Base-by-base conservation (phyloP, 2,329 filamentous ascomycete species). In the Fusarium lyarnte region DNA sequence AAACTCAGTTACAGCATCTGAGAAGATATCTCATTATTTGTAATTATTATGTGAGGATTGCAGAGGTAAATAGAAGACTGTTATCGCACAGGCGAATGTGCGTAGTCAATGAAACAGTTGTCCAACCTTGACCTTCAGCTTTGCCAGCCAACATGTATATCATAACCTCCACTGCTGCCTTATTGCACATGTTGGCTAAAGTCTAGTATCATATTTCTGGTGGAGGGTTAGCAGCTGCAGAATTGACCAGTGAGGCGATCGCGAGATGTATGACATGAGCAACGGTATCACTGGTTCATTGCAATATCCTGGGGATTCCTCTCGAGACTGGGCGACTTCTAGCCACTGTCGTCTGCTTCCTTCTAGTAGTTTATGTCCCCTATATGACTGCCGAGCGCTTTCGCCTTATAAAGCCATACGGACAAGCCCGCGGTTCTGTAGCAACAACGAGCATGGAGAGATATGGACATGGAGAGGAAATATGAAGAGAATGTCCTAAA, bases 21-120 rank as follows among this genome's bases (percentile, higher is more conserved):
- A 39, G 16, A n/a, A n/a, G 7, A 17, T 9, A 17, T 8, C 13
- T 16, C 7, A 27, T n/a, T 9, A 7, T n/a, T 8, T 13, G 10
- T 6, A 16, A 23, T 4, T 3, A 7, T 5, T n/a, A 4, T 3
- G 19, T 27, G 19, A 17, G 13, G 13, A 7, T 27, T 16, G 19
- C 5, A 12, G 23, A 52, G 19, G 23, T 39, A n/a, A 29, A 27
- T 12, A 27, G 23, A 39, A 29, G 25, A 39, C 19, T 39, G 33
- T 12, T 6, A 39, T 21, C 21, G 49, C 49, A 38, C 16, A 35
- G 16, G 17, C n/a, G 47, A 53, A 29, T 39, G 33, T 27, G 33
- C 13, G 13, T n/a, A 12, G 19, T 29, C 19, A 39, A 39, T 53
- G 10, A 27, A 39, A n/a, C 33, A 39, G 23, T 21, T 36, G 17